Percentiles rank a stretch among this genome's conserved stretches.
phyloP scores from a whole-genome alignment of 169 alveolate species.

The Cryptosporidium ubiquitum region DNA sequence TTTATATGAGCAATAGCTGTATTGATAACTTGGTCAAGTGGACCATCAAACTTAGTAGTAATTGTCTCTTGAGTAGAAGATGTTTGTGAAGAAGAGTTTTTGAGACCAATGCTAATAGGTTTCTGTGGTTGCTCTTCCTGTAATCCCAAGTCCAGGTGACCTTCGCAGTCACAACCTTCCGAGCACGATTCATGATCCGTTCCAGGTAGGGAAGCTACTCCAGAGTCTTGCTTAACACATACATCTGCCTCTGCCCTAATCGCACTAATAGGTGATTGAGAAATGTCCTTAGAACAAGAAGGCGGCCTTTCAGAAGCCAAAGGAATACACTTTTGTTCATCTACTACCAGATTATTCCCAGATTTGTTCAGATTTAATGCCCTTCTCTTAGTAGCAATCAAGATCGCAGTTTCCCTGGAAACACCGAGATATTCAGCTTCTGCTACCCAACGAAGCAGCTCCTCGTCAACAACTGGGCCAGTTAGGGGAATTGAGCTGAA shows the following conservation, averaged over 20 bases:
- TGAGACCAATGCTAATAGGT: neutral
- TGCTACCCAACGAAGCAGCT: constrained; percentile 71
- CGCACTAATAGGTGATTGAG: neutral
- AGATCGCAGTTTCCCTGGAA: constrained; percentile 66
- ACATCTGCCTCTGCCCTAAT: neutral
- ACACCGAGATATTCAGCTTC: constrained; percentile 72
- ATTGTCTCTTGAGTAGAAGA: constrained; percentile 14
- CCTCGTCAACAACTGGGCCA: constrained; percentile 36
- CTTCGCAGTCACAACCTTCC: neutral
- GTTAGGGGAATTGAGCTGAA: neutral
- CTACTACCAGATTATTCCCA: neutral
- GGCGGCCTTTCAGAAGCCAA: neutral
- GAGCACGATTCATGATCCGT: neutral
- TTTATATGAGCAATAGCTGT: constrained; percentile 21
- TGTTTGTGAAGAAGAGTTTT: constrained; percentile 6
- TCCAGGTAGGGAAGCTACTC: neutral
- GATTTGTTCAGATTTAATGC: constrained; percentile 36
- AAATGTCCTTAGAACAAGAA: neutral
- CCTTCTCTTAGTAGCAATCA: constrained; percentile 66
- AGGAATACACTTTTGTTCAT: neutral
- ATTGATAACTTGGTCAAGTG: constrained; percentile 10
- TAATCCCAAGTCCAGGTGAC: neutral
- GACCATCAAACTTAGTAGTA: constrained; percentile 8
- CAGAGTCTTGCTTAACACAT: neutral
- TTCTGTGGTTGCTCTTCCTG: neutral